Evolutionary conservation across 2,329 filamentous ascomycete genomes (phyloP), one percentile per base, ranked within the genome.

Genomic region (Biscogniauxia sp.): DNA sequence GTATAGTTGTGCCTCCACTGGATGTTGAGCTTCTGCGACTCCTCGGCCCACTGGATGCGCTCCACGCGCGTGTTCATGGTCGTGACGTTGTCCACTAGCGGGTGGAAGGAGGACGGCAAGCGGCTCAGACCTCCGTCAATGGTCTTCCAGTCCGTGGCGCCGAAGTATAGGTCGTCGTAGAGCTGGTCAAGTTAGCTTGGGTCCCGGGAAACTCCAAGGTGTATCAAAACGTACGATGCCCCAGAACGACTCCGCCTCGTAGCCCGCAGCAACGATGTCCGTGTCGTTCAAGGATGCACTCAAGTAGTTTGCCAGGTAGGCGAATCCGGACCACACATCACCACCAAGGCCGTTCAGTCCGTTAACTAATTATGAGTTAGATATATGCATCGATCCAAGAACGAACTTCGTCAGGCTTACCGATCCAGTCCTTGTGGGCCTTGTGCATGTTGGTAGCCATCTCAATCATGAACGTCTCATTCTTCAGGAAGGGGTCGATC

Each of bases 271-370:
- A 6, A 72, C 68, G 5, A 82, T 75, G 64, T 88, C 84, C 1
- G 82, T 85, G 65, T 82, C 80, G 66, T 87, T 85, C 11, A 82
- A 74, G 49, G 74, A 77, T 15, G 79, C 78, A 15, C 81, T 80
- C 9, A 89, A 77, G 32, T 82, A 80, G 69, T 89, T 86, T 19
- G 81, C 80, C 58, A 89, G 75, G 65, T 87, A 90, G 0, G 79
- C 83, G 20, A 85, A 84, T 66, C 89, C 87, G 13, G 86, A 88
- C 80, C 84, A 90, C 56, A 84, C 77, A 68, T 89, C 87, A 19
- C 86, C 80, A 1, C 83, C 84, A 5, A 77, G 66, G 7, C 76
- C 78, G 17, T 68, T 70, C 0, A 78, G 67, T 1, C 78, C 78
- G 25, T 68, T 72, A 20, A 71, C 67, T 70, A 45, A n/a, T 3